These are phyloP conservation scores for Aspergillus sp. DNA, from an alignment of 2,329 filamentous ascomycete species.

Conservation along the genomic window DNA sequence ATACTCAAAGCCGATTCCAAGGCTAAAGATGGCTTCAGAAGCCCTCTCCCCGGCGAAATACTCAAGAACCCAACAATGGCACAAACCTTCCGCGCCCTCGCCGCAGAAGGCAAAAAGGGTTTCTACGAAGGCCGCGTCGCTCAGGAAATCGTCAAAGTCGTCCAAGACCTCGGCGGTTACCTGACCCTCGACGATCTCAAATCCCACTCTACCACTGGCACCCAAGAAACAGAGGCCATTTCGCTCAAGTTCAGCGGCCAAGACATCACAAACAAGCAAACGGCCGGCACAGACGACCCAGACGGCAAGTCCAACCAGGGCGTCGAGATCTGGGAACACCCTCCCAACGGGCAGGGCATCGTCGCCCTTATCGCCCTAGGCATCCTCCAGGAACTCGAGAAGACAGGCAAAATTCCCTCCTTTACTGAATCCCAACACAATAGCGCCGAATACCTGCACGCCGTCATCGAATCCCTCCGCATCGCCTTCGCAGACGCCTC, in stretches of 20 bases:
- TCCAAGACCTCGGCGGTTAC: constrained; percentile 72
- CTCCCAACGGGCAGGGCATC: constrained; percentile 93
- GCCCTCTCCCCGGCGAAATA: constrained; percentile 78
- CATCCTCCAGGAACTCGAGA: constrained; percentile 83
- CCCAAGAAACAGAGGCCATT: constrained; percentile 80
- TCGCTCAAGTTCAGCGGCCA: constrained; percentile 76
- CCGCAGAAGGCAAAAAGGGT: constrained; percentile 77
- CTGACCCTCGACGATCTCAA: constrained; percentile 77
- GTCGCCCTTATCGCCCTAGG: constrained; percentile 92
- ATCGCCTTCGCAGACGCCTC: constrained; percentile 86
- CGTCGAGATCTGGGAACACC: constrained; percentile 92
- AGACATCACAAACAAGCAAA: constrained; percentile 51
- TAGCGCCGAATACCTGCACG: constrained; percentile 76
- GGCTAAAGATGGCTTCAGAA: constrained; percentile 67
- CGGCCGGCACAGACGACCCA: constrained; percentile 45
- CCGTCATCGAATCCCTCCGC: constrained; percentile 80
- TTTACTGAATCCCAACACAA: constrained; percentile 77
- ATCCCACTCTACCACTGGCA: constrained; percentile 70
- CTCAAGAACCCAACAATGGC: constrained; percentile 83
- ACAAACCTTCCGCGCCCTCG: constrained; percentile 76
- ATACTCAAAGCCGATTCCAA: constrained; percentile 77
- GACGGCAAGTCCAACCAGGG: constrained; percentile 44
- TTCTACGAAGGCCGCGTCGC: constrained; percentile 88
- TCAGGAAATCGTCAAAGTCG: constrained; percentile 74
- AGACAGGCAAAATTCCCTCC: constrained; percentile 68